phyloP scores from a whole-genome alignment of 148 eudicot genomes.

The Dysphania ambrosioides region DNA sequence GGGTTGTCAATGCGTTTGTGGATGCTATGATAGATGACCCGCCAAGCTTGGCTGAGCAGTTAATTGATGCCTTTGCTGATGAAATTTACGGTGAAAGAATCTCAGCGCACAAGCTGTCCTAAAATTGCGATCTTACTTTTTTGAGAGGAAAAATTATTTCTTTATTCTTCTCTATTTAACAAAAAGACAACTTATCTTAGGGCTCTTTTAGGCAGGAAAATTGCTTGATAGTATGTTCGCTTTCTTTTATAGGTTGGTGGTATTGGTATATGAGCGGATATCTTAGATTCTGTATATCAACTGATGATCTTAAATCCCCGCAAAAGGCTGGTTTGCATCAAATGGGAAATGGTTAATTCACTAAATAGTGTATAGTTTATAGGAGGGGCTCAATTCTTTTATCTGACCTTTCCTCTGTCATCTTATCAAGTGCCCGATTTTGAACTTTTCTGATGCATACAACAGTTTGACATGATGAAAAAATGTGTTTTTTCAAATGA shows the following conservation, averaged over 20 bases:
- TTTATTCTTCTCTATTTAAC: slow-evolving; percentile 8
- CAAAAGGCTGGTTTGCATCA: slow-evolving; percentile 11
- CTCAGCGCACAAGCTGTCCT: slow-evolving; percentile 1
- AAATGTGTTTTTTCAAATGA: no score
- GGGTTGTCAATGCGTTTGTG: slow-evolving; percentile 52
- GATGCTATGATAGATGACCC: slow-evolving; percentile 55
- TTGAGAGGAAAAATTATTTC: no score
- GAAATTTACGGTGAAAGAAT: slow-evolving; percentile 34
- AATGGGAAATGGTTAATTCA: no score
- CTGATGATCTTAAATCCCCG: slow-evolving; percentile 8
- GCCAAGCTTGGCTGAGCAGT: slow-evolving; percentile 59
- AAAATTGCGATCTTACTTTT: neutral
- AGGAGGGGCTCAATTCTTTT: neutral
- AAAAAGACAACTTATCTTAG: slow-evolving; percentile 8
- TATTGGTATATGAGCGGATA: slow-evolving; percentile 15
- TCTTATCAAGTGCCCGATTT: neutral
- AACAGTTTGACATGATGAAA: no score
- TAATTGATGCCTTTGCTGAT: slow-evolving; percentile 55
- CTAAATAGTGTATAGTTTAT: no score
- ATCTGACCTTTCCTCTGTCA: neutral
- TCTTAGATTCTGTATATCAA: slow-evolving; percentile 9
- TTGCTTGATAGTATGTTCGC: no score
- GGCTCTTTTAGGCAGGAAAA: slow-evolving; percentile 11
- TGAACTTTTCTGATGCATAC: neutral
- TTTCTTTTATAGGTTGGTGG: slow-evolving; percentile 6